Base-by-base conservation (phyloP, 129 eudicot species). In the Artemisia annua region DNA sequence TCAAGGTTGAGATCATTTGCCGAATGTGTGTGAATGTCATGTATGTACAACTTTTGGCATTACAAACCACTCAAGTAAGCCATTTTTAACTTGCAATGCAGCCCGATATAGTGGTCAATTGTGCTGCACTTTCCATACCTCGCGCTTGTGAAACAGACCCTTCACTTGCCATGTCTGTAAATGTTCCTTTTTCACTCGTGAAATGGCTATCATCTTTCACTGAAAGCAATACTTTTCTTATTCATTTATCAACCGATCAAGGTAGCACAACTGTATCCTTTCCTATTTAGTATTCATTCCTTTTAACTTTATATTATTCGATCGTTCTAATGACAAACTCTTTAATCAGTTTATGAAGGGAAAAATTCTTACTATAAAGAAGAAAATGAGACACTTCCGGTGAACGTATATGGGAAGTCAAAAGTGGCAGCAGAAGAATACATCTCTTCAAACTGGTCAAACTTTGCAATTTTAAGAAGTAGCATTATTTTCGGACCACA, bases 401-500 rank as follows among this genome's bases (percentile, higher is more conserved):
- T 92, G 62, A 92, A 92, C 72, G 80, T 89, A 62, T 92, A 92
- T 76, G 95, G 96, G 24, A 82, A 82, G 74, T 87, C 96, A 39
- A 92, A 92, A 82, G 83, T 87, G 35, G 88, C 87, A 69, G 96
- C 95, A 69, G 98, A 92, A 83, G 77, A 87, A 56, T 85, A 79
- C 58, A 82, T 92, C 48, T 61, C 67, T 69, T 69, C 78, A 52
- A 82, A 84, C 79, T 92, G 83, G 49, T 71, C 87, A 69, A 92
- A 92, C 82, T 89, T 73, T 76, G 98, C 83, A 32, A 87, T 89
- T 70, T 77, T 92, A 87, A 82, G 96, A 81, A 89, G 98, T 86
- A 89, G 95, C 77, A 92, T 92, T 51, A 92, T 89, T 48, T 92
- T 76, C 62, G 98, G 98, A 12, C 95, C 96, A 58, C 96, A 92